Evolutionary conservation across 106 monocot genomes (phyloP).

Genomic region (Gastrodia elata): DNA sequence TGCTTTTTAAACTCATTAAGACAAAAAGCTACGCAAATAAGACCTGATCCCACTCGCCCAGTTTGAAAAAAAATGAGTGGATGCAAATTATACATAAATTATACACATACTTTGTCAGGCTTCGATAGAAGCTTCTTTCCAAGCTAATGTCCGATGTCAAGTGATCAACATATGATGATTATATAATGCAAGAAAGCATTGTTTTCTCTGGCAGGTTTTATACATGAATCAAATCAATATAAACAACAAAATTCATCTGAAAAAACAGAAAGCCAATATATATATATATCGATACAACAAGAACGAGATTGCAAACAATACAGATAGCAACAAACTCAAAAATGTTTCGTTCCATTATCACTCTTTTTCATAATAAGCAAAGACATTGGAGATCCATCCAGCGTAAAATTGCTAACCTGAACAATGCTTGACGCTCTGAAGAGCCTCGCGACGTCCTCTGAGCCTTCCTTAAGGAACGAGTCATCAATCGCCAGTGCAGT

Average conservation of each 20-base stretch:
- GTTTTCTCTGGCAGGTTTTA: not conserved
- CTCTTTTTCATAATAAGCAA: constrained; percentile 37
- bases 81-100: no score
- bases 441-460: constrained; percentile 26
- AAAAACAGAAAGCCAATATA: constrained; percentile 2
- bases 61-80: no score
- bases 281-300: no score
- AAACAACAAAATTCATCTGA: not conserved
- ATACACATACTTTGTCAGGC: not conserved
- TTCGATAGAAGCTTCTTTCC: not conserved
- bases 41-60: no score
- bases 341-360: not conserved
- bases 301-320: not conserved
- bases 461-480: constrained; percentile 1
- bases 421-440: constrained; percentile 37
- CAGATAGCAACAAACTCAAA: not conserved
- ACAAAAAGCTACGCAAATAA: no score
- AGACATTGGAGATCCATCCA: constrained; percentile 35
- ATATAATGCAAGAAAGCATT: not conserved
- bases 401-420: constrained; percentile 34
- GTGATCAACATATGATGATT: not conserved
- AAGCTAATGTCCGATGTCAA: not conserved
- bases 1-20: no score
- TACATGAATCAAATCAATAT: not conserved
- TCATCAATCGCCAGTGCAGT: constrained; percentile 33